Evolutionary conservation across 2,329 filamentous ascomycete species (phyloP).

Genomic region (Fusarium gaditjirri): DNA sequence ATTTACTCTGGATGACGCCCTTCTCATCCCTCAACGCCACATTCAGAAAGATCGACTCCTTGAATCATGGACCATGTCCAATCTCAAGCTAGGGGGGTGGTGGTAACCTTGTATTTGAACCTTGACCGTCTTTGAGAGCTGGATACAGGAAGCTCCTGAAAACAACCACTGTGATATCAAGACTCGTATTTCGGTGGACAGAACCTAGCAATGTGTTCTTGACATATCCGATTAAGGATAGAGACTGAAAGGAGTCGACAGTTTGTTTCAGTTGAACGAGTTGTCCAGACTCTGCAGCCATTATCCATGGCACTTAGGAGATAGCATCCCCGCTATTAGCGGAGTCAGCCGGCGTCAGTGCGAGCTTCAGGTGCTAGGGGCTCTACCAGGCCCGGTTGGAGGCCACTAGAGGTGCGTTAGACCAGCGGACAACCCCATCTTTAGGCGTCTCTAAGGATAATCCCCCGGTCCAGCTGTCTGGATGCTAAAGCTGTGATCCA

Average conservation of each 20-base stretch:
- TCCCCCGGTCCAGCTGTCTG: slow-evolving; percentile 33
- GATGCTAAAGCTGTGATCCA: slow-evolving; percentile 17
- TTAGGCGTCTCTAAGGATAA: slow-evolving; percentile 35
- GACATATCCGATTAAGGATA: neutral
- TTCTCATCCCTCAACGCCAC: slow-evolving; percentile 36
- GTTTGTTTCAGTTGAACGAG: slow-evolving; percentile 28
- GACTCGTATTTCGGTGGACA: neutral
- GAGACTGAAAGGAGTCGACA: slow-evolving; percentile 6
- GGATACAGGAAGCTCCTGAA: slow-evolving; percentile 1
- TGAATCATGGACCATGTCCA: slow-evolving; percentile 37
- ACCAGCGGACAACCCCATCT: slow-evolving; percentile 42
- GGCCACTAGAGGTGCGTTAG: slow-evolving; percentile 33
- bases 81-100: slow-evolving; percentile 24
- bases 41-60: slow-evolving; percentile 33
- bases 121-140: neutral
- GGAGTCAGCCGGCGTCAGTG: slow-evolving; percentile 41
- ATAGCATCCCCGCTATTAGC: slow-evolving; percentile 40
- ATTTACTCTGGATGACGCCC: slow-evolving; percentile 28
- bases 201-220: neutral
- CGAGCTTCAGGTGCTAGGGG: slow-evolving; percentile 38
- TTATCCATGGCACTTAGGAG: slow-evolving; percentile 26
- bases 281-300: slow-evolving; percentile 30
- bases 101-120: slow-evolving; percentile 34
- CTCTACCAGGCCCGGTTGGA: slow-evolving; percentile 32
- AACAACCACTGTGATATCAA: neutral